A percentile compares a stretch with the other conserved stretches of the same genome.
Conservation (phyloP, 148 eudicot species). For the Spergularia bocconei region DNA sequence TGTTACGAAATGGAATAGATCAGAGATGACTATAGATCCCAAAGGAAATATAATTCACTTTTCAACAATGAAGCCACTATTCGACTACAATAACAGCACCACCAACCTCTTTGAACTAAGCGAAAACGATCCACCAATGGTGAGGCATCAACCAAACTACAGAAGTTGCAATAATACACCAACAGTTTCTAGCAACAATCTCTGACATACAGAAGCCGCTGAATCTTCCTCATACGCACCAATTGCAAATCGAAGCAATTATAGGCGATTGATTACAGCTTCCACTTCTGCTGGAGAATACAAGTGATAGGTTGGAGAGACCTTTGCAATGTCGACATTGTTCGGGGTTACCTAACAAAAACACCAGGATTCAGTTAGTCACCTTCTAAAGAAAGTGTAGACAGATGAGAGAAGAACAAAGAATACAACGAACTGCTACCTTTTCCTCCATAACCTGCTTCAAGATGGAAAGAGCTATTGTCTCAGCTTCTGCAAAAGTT, state of each 20-base stretch:
- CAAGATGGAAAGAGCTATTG: constrained; percentile 88
- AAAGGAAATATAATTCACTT: background rate
- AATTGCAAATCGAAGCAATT: background rate
- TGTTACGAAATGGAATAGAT: background rate
- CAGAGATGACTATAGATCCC: background rate
- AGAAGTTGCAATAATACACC: constrained; percentile 2
- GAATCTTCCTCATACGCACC: background rate
- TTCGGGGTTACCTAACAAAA: constrained; percentile 82
- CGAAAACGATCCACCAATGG: background rate
- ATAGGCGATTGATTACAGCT: constrained; percentile 78
- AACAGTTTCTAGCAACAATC: constrained; percentile 7
- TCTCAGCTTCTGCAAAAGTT: constrained; percentile 86
- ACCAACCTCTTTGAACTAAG: background rate
- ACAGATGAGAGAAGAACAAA: background rate
- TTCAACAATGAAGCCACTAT: background rate
- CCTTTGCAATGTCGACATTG: constrained; percentile 96
- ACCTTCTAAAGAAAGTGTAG: background rate
- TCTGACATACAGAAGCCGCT: background rate
- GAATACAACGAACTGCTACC: constrained; percentile 34
- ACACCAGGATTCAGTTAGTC: background rate
- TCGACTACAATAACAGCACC: background rate
- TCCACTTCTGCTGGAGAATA: constrained; percentile 93
- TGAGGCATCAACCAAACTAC: background rate
- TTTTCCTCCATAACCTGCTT: constrained; percentile 99
- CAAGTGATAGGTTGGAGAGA: constrained; percentile 86